These are phyloP conservation scores for Magnusiomyces suaveolens DNA, from an alignment of 1,139 yeast genomes.

Conservation along the genomic window DNA sequence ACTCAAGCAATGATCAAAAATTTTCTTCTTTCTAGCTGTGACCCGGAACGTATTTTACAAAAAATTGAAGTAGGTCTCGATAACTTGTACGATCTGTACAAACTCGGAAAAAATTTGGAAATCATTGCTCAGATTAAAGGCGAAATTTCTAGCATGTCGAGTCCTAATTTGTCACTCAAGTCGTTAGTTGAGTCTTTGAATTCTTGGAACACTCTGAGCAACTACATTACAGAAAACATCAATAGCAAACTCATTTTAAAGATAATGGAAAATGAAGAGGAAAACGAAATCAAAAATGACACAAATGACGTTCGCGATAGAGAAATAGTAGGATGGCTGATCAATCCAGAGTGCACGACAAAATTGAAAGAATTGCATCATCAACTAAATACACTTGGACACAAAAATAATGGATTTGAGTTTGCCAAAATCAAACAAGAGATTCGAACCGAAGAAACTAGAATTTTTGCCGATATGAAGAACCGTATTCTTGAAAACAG, in stretches of 20 bases:
- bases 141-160: background rate
- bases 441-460: background rate
- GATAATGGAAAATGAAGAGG: slow-evolving; percentile 10
- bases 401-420: background rate
- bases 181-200: slow-evolving; percentile 17
- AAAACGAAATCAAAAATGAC: background rate
- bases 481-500: background rate
- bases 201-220: slow-evolving; percentile 21
- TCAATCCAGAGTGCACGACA: background rate
- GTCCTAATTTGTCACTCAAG: slow-evolving; percentile 8
- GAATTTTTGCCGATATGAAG: background rate
- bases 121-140: slow-evolving; percentile 20
- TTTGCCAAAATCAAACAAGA: background rate
- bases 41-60: slow-evolving; percentile 48
- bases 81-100: slow-evolving; percentile 38
- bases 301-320: slow-evolving; percentile 9
- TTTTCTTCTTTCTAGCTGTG: slow-evolving; percentile 35
- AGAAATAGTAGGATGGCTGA: background rate
- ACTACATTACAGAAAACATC: slow-evolving; percentile 25
- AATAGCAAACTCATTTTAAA: slow-evolving; percentile 26
- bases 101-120: slow-evolving; percentile 37
- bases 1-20: slow-evolving; percentile 32
- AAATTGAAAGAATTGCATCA: background rate
- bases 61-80: slow-evolving; percentile 39
- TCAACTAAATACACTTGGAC: background rate